Conservation (phyloP, 371 early-diverging fungal species). For the Nosema muscidifuracis region DNA sequence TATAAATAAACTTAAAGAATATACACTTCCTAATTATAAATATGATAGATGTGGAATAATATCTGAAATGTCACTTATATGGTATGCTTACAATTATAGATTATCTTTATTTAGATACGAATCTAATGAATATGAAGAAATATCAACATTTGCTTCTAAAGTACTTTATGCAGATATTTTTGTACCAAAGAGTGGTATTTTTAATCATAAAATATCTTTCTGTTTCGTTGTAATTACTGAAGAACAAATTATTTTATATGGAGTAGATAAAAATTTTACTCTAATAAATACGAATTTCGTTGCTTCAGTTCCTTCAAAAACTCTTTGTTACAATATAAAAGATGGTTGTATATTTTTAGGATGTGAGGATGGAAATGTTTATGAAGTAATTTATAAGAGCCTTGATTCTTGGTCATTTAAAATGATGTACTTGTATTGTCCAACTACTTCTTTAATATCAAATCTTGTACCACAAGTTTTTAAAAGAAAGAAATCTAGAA, state of each 20-base stretch:
- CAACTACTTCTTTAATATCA: slow-evolving; percentile 25
- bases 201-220: slow-evolving; percentile 36
- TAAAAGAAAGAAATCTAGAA: slow-evolving; percentile 22
- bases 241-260: slow-evolving; percentile 50
- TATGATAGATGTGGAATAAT: slow-evolving; percentile 41
- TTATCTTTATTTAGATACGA: slow-evolving; percentile 46
- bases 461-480: slow-evolving; percentile 36
- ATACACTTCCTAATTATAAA: slow-evolving; percentile 18
- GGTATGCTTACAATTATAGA: slow-evolving; percentile 30
- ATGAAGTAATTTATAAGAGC: slow-evolving; percentile 40
- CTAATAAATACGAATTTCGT: slow-evolving; percentile 47
- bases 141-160: slow-evolving; percentile 17
- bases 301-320: not conserved
- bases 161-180: slow-evolving; percentile 33
- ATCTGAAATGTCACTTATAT: slow-evolving; percentile 37
- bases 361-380: slow-evolving; percentile 51
- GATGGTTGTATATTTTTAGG: slow-evolving; percentile 44
- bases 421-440: slow-evolving; percentile 38
- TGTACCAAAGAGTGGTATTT: slow-evolving; percentile 40
- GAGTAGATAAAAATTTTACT: slow-evolving; percentile 32
- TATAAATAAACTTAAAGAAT: slow-evolving; percentile 33
- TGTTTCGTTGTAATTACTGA: slow-evolving; percentile 48
- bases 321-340: slow-evolving; percentile 13
- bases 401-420: slow-evolving; percentile 36
- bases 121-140: slow-evolving; percentile 23